Base-by-base conservation (phyloP, 148 eudicot species). In the Rhododendron mucronatum region DNA sequence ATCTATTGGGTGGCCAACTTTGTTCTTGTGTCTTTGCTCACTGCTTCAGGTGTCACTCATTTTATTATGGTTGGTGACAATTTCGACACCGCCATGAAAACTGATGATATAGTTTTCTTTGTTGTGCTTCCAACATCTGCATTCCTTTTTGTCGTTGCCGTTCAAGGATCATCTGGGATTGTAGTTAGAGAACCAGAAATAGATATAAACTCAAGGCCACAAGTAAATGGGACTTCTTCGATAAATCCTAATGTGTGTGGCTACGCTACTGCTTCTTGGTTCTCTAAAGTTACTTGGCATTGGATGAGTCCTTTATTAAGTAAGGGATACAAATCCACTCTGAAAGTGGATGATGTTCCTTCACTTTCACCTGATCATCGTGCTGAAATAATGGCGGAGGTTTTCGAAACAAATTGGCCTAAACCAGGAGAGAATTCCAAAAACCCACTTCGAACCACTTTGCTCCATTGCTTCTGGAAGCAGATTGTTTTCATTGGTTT, bases 1-100 rank as follows among this genome's bases (percentile, higher is more conserved):
- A 65, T 92, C 41, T 93, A 90, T 84, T 93, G 93, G 94, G 89
- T 82, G 26, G 87, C 65, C 4, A 90, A 87, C 33, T 91, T 90
- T 84, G 74, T 91, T 57, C 71, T 90, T 69, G 90, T 86, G 10
- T 69, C 86, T 55, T 78, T 90, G 84, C 67, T 86, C 28, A 37
- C 76, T 86, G 83, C 84, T 55, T 86, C 87, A 23, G 87, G 79
- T 7, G 69, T 86, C 41, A 21, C 87, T 20, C 80, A 67, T 28
- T 81, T 86, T 86, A 41, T 82, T 39, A 50, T 73, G 1, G 8
- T 47, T 71, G 78, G 78, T 14, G 81, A 81, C 47, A 55, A 81
- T 71, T 71, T 48, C 23, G 87, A 86, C 18, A 30, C 13, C 28
- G 21, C 26, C 48, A 76, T 86, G 69, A 81, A 86, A 86, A 44